phyloP scores from a whole-genome alignment of 169 alveolate species.

The Eimeria brunetti region DNA sequence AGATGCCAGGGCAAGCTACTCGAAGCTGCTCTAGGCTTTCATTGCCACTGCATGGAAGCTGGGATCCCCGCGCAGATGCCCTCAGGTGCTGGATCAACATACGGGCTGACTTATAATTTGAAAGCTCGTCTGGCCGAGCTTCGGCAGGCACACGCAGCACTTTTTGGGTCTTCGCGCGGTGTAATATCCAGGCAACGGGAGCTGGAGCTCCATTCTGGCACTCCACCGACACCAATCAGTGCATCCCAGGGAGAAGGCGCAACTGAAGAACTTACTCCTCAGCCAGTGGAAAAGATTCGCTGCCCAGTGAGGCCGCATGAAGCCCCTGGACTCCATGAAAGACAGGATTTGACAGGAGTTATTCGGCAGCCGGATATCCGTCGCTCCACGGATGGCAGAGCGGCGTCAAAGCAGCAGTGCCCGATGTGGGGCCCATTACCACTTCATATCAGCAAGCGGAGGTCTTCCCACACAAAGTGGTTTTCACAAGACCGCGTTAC shows the following conservation, averaged over 20 bases:
- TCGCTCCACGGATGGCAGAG: background rate
- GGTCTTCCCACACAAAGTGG: constrained; percentile 67
- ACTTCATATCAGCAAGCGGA: constrained; percentile 50
- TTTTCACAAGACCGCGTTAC: constrained; percentile 68
- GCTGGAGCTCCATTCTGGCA: constrained; percentile 5
- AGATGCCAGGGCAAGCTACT: constrained; percentile 28
- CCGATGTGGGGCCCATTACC: constrained; percentile 61
- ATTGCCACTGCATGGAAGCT: constrained; percentile 57
- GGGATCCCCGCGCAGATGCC: constrained; percentile 27
- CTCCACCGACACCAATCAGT: background rate
- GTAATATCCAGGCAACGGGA: constrained; percentile 8
- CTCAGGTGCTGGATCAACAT: background rate
- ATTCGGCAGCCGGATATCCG: background rate
- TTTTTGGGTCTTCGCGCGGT: background rate
- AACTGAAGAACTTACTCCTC: background rate
- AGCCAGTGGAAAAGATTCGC: background rate
- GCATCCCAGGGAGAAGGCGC: constrained; percentile 2
- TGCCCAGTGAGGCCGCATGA: background rate
- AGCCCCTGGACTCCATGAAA: background rate
- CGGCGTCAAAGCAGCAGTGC: background rate
- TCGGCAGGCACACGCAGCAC: constrained; percentile 13
- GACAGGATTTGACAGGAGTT: background rate
- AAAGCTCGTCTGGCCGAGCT: constrained; percentile 16
- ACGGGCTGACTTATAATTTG: background rate
- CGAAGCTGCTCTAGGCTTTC: constrained; percentile 49